A percentile compares a stretch with the other conserved stretches of the same genome.
Conservation (phyloP, 768 basidiomycete species). For the Kwoniella dejecticola region DNA sequence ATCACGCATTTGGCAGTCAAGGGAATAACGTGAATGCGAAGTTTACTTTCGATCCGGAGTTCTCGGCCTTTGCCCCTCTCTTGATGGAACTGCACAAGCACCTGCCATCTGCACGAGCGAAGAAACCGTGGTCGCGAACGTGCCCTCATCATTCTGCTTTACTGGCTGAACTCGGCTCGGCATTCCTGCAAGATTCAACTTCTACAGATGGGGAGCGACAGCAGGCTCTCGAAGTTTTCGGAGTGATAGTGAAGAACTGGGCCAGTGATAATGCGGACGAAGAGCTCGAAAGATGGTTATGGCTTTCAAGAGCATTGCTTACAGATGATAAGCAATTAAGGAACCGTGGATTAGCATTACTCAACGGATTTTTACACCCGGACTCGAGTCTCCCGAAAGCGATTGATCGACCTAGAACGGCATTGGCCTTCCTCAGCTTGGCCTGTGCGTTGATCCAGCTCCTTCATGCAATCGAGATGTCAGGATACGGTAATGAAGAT, state of each 20-base stretch:
- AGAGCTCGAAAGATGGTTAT: conserved; percentile 45
- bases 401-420: conserved; percentile 24
- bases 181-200: conserved; percentile 27
- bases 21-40: too few species aligned
- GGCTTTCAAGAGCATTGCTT: conserved; percentile 36
- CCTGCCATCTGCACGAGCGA: conserved; percentile 43
- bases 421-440: conserved; percentile 27
- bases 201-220: conserved; percentile 38
- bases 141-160: conserved; percentile 46
- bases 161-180: conserved; percentile 39
- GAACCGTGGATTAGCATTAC: conserved; percentile 34
- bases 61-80: conserved; percentile 46
- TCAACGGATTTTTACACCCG: conserved; percentile 30
- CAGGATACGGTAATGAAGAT: conserved; percentile 25
- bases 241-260: conserved; percentile 42
- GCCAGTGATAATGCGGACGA: conserved; percentile 39
- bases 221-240: conserved; percentile 48
- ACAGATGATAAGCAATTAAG: conserved; percentile 37
- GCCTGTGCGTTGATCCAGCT: conserved; percentile 28
- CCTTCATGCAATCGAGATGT: conserved; percentile 27
- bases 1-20: conserved; percentile 17
- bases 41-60: conserved; percentile 30
- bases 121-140: conserved; percentile 44
- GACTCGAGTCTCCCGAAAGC: conserved; percentile 31
- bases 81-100: conserved; percentile 43